phyloP scores from a whole-genome alignment of 1,139 yeast species.

The Hansenula anomala region DNA sequence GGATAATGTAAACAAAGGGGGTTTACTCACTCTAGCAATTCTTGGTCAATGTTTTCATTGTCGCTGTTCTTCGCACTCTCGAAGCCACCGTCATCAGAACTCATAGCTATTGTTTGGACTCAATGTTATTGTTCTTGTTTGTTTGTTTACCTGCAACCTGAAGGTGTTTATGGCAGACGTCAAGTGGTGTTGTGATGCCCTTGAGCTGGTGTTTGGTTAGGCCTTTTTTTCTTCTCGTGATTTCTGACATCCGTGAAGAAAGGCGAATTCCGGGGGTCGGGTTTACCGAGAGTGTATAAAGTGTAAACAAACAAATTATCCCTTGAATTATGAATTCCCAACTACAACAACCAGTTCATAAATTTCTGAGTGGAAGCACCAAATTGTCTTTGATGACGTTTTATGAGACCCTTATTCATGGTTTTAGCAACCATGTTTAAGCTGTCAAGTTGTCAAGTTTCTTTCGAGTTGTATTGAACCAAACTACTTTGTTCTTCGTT shows the following conservation, averaged over 20 bases:
- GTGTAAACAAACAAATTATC: no score
- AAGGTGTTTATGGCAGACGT: background rate
- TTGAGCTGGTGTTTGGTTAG: conserved; percentile 4
- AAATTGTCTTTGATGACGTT: no score
- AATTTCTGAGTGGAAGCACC: no score
- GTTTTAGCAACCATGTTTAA: no score
- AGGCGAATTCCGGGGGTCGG: background rate
- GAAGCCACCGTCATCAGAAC: background rate
- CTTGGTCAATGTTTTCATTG: conserved; percentile 2
- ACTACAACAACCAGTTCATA: no score
- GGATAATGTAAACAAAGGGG: background rate
- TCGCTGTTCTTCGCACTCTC: background rate
- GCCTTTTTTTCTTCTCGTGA: background rate
- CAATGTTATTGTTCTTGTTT: background rate
- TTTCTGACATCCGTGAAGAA: no score
- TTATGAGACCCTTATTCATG: no score
- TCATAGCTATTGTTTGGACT: background rate
- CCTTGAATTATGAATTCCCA: no score
- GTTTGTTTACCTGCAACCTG: background rate
- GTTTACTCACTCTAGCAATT: background rate
- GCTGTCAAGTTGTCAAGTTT: no score
- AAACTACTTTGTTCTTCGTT: no score
- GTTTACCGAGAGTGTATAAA: no score
- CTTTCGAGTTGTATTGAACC: no score
- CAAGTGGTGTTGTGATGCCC: conserved; percentile 1